Evolutionary conservation across 257 asterid genomes (phyloP).

Genomic region (Paulownia fortunei): DNA sequence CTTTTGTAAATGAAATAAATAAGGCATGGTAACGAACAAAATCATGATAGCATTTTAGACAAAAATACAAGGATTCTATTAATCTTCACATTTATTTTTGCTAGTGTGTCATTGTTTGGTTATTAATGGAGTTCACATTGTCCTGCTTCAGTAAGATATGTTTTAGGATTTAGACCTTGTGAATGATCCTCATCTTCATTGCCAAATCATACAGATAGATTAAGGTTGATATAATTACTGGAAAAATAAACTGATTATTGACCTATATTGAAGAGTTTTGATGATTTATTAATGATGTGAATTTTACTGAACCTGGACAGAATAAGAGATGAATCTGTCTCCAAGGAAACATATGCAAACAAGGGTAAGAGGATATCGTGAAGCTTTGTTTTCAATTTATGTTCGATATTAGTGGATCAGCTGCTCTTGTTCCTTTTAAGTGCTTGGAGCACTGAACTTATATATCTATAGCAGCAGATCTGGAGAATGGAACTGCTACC

Average conservation of each 20-base stretch:
- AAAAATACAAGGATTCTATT: too few species aligned
- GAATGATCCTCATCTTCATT: not conserved
- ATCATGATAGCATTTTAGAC: too few species aligned
- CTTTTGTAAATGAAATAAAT: too few species aligned
- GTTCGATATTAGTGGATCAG: not conserved
- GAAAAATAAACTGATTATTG: not conserved
- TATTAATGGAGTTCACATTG: too few species aligned
- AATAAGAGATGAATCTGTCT: slow-evolving; percentile 31
- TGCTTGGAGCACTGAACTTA: not conserved
- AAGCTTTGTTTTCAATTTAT: not conserved
- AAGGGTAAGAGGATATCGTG: slow-evolving; percentile 35
- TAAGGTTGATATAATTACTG: not conserved
- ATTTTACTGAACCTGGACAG: slow-evolving; percentile 39
- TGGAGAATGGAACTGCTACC: slow-evolving; percentile 55
- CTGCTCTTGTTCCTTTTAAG: not conserved
- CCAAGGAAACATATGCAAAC: slow-evolving; percentile 33
- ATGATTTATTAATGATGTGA: not conserved
- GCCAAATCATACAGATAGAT: not conserved
- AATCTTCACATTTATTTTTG: too few species aligned
- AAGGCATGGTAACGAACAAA: too few species aligned
- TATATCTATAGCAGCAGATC: slow-evolving; percentile 31
- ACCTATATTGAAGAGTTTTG: not conserved
- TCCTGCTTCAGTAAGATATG: too few species aligned
- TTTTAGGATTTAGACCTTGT: not conserved
- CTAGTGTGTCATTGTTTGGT: too few species aligned